Percentiles rank a stretch among this genome's conserved stretches.
phyloP scores from a whole-genome alignment of 768 basidiomycete species.

The Rhizopogon vinicolor region DNA sequence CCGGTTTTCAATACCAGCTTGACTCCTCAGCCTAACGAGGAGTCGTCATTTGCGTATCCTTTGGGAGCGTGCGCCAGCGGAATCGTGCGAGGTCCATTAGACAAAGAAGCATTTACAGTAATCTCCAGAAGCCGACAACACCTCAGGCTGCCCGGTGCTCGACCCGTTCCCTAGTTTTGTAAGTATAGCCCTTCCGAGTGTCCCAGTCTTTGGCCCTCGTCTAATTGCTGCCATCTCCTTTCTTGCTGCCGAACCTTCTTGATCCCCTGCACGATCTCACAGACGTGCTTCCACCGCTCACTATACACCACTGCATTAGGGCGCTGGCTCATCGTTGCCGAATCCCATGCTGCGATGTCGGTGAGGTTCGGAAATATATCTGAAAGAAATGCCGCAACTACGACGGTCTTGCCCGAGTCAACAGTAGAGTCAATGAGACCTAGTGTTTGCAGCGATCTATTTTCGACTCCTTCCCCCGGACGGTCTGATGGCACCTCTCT shows the following conservation, averaged over 20 bases:
- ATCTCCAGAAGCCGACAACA: no score
- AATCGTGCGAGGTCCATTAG: no score
- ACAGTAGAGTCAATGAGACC: neutral
- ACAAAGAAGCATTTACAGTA: no score
- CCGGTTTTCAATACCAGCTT: no score
- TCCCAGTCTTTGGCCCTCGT: no score
- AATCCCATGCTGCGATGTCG: neutral
- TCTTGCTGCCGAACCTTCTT: slow-evolving; percentile 2
- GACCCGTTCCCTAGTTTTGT: no score
- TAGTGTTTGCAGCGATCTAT: neutral
- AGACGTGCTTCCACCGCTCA: neutral
- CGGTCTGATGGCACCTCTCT: neutral
- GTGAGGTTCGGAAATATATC: slow-evolving; percentile 2
- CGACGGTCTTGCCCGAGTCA: neutral
- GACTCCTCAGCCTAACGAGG: no score
- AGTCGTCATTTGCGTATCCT: no score
- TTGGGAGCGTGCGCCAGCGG: no score
- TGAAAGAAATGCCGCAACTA: slow-evolving; percentile 3
- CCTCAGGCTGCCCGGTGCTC: no score
- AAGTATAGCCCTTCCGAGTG: no score
- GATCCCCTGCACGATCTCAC: neutral
- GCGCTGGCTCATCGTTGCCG: neutral
- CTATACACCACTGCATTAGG: neutral
- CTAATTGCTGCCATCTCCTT: neutral
- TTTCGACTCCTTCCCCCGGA: neutral